phyloP scores from a whole-genome alignment of 441 rosid species.

The Populus hybrid region DNA sequence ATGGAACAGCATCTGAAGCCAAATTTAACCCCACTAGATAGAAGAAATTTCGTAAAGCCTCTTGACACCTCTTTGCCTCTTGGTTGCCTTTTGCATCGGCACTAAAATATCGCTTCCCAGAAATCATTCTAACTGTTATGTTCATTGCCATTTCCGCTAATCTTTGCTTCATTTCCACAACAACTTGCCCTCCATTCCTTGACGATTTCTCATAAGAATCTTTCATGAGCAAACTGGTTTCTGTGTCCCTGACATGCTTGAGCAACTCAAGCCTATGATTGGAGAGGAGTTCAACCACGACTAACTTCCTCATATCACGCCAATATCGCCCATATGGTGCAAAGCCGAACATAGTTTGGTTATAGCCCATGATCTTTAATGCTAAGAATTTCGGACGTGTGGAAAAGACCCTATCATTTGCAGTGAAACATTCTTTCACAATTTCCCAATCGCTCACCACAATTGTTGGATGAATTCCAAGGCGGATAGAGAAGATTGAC shows the following conservation, averaged over 20 bases:
- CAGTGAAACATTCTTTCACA: conserved; percentile 43
- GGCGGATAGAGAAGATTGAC: conserved; percentile 32
- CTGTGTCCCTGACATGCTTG: conserved; percentile 30
- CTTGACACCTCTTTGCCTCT: conserved; percentile 27
- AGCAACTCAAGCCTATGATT: conserved; percentile 34
- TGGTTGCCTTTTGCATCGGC: background rate
- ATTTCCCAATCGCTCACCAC: conserved; percentile 41
- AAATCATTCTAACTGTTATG: conserved; percentile 30
- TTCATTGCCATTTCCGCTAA: conserved; percentile 32
- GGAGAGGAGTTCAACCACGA: conserved; percentile 38
- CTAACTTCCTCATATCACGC: conserved; percentile 43
- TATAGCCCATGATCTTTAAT: conserved; percentile 31
- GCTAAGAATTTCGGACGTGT: conserved; percentile 35
- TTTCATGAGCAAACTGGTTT: conserved; percentile 20
- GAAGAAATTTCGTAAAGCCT: conserved; percentile 25
- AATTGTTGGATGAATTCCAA: conserved; percentile 27
- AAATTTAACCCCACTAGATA: conserved; percentile 21
- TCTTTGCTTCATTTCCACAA: conserved; percentile 33
- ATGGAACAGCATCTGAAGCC: conserved; percentile 33
- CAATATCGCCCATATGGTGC: conserved; percentile 44
- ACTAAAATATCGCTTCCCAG: conserved; percentile 33
- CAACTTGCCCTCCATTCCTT: conserved; percentile 15
- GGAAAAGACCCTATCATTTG: conserved; percentile 34
- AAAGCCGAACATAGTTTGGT: conserved; percentile 32
- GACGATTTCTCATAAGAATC: conserved; percentile 19